phyloP scores from a whole-genome alignment of 179 eudicot genomes.

The Vitellaria paradoxa region DNA sequence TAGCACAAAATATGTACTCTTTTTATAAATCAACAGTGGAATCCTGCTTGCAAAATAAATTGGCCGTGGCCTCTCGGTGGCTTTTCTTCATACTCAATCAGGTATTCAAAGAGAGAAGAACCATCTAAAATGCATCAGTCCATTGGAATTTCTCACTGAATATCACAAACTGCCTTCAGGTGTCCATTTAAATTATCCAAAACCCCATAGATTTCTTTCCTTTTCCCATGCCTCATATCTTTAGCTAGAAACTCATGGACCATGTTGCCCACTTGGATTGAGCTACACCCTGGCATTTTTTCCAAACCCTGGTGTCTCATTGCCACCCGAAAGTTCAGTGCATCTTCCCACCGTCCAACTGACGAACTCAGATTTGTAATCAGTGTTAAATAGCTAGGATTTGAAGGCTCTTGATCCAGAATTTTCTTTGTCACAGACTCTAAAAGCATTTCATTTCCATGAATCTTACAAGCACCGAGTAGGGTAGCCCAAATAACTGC shows the following conservation, averaged over 20 bases:
- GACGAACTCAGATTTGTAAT: constrained; percentile 33
- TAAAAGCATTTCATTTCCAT: constrained; percentile 26
- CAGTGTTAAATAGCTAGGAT: constrained; percentile 32
- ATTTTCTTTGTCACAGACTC: constrained; percentile 29
- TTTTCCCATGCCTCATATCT: constrained; percentile 30
- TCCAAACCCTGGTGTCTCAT: constrained; percentile 22
- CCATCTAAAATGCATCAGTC: not conserved
- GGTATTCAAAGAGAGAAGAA: not conserved
- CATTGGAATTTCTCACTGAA: constrained; percentile 14
- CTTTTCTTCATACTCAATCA: not conserved
- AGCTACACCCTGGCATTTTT: constrained; percentile 39
- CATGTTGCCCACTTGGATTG: constrained; percentile 30
- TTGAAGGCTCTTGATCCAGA: constrained; percentile 27
- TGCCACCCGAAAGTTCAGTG: constrained; percentile 24
- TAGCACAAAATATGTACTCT: not conserved
- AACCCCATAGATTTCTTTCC: constrained; percentile 29
- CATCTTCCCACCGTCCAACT: constrained; percentile 29
- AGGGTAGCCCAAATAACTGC: constrained; percentile 42
- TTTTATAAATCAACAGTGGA: not conserved
- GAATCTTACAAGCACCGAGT: constrained; percentile 35
- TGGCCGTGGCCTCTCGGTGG: not conserved
- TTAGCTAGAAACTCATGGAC: constrained; percentile 39
- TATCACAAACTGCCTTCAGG: constrained; percentile 15
- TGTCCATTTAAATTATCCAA: constrained; percentile 28
- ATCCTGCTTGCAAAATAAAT: not conserved